Percentiles rank a stretch among this genome's conserved stretches.
Conservation (phyloP, 75 land plant species). For the Sequoiadendron giganteum region DNA sequence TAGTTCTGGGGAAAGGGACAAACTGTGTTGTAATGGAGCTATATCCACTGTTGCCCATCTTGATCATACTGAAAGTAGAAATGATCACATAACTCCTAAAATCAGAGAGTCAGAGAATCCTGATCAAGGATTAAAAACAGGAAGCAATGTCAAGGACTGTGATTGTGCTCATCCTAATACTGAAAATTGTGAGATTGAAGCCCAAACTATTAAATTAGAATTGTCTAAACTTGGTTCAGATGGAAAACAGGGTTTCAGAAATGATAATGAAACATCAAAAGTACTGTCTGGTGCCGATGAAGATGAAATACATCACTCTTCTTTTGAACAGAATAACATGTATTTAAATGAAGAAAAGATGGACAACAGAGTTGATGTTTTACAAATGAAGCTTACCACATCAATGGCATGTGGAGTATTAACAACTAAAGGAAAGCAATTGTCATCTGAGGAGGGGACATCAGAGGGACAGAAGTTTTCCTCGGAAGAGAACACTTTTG, state of each 20-base stretch:
- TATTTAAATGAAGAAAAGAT: background rate
- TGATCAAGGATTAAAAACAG: background rate
- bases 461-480: background rate
- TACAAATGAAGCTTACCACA: background rate
- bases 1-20: background rate
- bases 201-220: background rate
- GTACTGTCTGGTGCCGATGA: background rate
- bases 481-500: background rate
- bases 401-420: background rate
- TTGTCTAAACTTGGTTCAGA: background rate
- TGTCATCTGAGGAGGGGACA: background rate
- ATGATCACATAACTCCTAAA: background rate
- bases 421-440: background rate
- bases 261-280: background rate
- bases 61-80: background rate
- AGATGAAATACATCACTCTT: background rate
- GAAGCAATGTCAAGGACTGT: background rate
- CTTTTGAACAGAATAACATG: background rate
- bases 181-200: slow-evolving; percentile 2
- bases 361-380: background rate
- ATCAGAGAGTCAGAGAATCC: background rate
- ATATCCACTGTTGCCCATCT: background rate
- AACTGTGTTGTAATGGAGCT: slow-evolving; percentile 6
- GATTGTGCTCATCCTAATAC: background rate
- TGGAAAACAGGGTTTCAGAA: background rate